These are phyloP conservation scores for Pythium volutum DNA, from an alignment of 352 stramenopile genomes.

Conservation along the genomic window DNA sequence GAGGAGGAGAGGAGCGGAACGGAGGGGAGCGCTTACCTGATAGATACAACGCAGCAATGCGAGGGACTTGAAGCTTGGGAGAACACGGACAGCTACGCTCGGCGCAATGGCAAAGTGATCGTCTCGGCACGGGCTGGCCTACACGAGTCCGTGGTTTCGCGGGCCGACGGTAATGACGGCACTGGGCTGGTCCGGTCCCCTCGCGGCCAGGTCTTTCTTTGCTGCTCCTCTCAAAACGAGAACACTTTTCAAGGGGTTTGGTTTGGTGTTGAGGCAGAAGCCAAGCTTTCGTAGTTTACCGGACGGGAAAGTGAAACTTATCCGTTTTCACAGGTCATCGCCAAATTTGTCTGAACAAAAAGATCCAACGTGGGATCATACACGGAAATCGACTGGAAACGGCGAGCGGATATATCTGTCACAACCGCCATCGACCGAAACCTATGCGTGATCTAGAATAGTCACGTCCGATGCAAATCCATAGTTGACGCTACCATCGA, in stretches of 20 bases:
- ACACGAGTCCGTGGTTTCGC: conserved; percentile 3
- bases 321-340: conserved; percentile 18
- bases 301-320: conserved; percentile 25
- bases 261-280: conserved; percentile 4
- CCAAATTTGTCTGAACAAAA: conserved; percentile 9
- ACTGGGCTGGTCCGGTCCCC: conserved; percentile 1
- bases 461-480: neutral
- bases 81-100: neutral
- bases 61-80: conserved; percentile 8
- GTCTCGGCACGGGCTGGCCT: neutral
- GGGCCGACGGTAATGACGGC: conserved; percentile 13
- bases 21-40: conserved; percentile 4
- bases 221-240: conserved; percentile 17
- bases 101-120: conserved; percentile 12
- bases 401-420: neutral
- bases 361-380: neutral
- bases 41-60: neutral
- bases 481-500: neutral
- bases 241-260: conserved; percentile 15
- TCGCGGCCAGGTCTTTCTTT: neutral
- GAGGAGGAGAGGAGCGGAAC: neutral
- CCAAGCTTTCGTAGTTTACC: conserved; percentile 11
- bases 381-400: no score
- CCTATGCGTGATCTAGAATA: neutral
- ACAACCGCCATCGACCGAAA: neutral